Conservation (phyloP, 2,329 filamentous ascomycete genomes). For the Stachybotrys chlorohalonatus region DNA sequence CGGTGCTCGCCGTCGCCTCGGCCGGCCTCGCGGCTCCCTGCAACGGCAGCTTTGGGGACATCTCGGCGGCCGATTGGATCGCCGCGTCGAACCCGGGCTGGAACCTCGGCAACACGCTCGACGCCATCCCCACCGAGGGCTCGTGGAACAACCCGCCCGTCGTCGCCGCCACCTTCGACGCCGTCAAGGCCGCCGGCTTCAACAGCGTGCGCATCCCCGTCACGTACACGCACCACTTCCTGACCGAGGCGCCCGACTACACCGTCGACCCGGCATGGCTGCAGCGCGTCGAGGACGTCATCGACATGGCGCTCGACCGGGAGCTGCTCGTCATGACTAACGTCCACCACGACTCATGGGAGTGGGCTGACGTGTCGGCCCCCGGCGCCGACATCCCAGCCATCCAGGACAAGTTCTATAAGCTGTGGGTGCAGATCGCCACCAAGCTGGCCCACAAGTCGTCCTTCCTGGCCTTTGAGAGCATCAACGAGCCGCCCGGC, state of each 20-base stretch:
- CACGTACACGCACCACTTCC: slow-evolving; percentile 50
- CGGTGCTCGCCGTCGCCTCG: background rate
- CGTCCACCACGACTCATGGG: slow-evolving; percentile 51
- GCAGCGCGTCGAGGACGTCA: slow-evolving; percentile 45
- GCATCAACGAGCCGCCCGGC: slow-evolving; percentile 50
- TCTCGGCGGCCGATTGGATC: background rate
- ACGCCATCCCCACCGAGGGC: slow-evolving; percentile 45
- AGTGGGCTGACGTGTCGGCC: slow-evolving; percentile 44
- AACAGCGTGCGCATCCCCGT: slow-evolving; percentile 49
- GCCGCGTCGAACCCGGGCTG: background rate
- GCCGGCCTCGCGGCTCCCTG: background rate
- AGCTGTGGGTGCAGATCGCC: slow-evolving; percentile 49
- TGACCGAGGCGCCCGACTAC: slow-evolving; percentile 39
- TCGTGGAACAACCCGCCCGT: slow-evolving; percentile 50
- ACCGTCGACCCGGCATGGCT: slow-evolving; percentile 45
- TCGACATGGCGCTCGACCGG: slow-evolving; percentile 43
- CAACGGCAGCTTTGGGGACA: slow-evolving; percentile 1
- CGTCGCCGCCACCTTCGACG: slow-evolving; percentile 36
- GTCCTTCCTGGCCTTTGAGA: slow-evolving; percentile 44
- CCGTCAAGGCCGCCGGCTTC: slow-evolving; percentile 44
- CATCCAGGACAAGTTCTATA: slow-evolving; percentile 47
- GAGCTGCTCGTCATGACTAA: slow-evolving; percentile 47
- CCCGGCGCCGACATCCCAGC: slow-evolving; percentile 34
- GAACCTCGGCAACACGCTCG: slow-evolving; percentile 12
- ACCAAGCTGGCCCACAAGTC: slow-evolving; percentile 44